Percentiles rank a stretch among this genome's conserved stretches.
phyloP scores from a whole-genome alignment of 768 basidiomycete genomes.

The Trametes meyenii region DNA sequence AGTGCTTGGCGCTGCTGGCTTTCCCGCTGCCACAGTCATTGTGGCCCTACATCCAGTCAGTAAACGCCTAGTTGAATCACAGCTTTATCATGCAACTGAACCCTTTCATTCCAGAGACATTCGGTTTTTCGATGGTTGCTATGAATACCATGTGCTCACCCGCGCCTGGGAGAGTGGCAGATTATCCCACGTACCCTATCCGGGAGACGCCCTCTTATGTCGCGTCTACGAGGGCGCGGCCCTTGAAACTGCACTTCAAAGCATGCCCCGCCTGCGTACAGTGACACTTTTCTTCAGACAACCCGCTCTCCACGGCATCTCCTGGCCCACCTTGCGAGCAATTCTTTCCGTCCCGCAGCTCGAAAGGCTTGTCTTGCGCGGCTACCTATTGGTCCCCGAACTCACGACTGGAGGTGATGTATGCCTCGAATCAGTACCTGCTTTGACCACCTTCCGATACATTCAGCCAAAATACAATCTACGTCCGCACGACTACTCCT shows the following conservation, averaged over 20 bases:
- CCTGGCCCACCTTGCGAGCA: not conserved
- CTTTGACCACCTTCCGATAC: too few relatives aligned
- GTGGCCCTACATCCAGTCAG: too few relatives aligned
- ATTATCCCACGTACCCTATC: not conserved
- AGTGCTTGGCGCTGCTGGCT: not conserved
- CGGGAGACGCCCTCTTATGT: not conserved
- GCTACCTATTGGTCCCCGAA: too few relatives aligned
- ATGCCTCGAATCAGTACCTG: too few relatives aligned
- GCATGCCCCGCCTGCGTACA: not conserved
- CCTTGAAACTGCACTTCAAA: not conserved
- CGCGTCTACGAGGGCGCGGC: not conserved
- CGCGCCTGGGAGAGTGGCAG: not conserved
- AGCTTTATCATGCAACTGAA: too few relatives aligned
- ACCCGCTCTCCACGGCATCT: not conserved
- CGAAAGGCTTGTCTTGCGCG: not conserved
- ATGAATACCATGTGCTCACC: not conserved
- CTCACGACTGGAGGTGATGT: too few relatives aligned
- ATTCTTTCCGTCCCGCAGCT: not conserved
- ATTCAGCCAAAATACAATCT: too few relatives aligned
- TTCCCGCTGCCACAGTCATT: too few relatives aligned
- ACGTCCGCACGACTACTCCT: too few relatives aligned
- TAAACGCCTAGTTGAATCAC: too few relatives aligned
- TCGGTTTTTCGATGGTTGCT: too few relatives aligned
- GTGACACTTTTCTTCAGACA: not conserved
- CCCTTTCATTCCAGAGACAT: too few relatives aligned